phyloP scores from a whole-genome alignment of 176 grass and related monocot genomes.

The Tuctoria greenei region DNA sequence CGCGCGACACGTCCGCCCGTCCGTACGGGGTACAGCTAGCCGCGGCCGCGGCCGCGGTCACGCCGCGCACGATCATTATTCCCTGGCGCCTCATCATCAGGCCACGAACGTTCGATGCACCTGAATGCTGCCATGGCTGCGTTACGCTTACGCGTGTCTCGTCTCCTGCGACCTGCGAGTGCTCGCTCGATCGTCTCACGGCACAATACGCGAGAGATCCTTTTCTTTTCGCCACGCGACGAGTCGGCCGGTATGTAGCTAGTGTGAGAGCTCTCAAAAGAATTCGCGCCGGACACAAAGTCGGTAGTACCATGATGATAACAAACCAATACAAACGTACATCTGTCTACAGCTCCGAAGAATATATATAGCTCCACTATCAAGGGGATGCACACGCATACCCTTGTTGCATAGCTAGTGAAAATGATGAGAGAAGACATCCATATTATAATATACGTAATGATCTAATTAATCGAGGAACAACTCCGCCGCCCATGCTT shows the following conservation, averaged over 20 bases:
- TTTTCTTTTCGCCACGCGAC: not conserved
- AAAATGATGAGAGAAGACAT: conserved; percentile 27
- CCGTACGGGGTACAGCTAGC: not conserved
- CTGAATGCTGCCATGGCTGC: not conserved
- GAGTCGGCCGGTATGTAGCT: not conserved
- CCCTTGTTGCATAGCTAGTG: not conserved
- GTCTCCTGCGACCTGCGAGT: no score
- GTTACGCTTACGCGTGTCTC: not conserved
- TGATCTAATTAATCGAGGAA: not conserved
- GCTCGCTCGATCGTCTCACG: no score
- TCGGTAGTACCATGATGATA: no score
- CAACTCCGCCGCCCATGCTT: conserved; percentile 18
- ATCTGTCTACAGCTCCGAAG: conserved; percentile 21
- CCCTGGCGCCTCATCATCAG: no score
- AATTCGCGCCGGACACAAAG: no score
- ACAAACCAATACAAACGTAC: conserved; percentile 23
- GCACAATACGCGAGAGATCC: no score
- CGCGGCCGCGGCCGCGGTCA: no score
- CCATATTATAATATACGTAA: conserved; percentile 10
- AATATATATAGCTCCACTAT: conserved; percentile 26
- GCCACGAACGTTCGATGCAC: conserved; percentile 4
- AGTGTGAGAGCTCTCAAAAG: no score
- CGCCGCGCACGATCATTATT: not conserved
- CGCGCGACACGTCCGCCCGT: conserved; percentile 16
- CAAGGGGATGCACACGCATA: conserved; percentile 13